Evolutionary conservation across 108 stramenopile species (phyloP), one percentile per base, ranked within the genome.

Genomic region (Nitzschia palea): DNA sequence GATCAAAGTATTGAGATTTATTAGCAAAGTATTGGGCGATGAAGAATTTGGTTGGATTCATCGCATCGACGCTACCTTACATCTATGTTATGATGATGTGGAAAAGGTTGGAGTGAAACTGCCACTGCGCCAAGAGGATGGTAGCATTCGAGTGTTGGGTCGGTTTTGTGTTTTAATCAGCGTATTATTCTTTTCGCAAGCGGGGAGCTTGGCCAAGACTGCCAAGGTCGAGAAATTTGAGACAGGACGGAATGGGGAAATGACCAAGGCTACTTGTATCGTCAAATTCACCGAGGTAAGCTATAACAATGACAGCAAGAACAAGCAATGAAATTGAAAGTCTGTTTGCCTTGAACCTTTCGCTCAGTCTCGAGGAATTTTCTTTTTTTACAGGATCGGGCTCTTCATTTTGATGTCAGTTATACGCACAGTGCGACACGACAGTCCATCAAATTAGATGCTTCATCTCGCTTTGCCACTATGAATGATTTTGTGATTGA

Each of bases 131-230:
- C 48, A 55, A 35, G 79, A 78, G 25, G 71, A 84, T 47, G 85
- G 88, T n/a, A 80, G 82, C 43, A 86, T 89, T 60, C 83, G 88
- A 15, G 75, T 80, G 32, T 55, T 86, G 31, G 85, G 77, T 0
- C 71, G 88, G 62, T 88, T 71, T 53, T 86, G 83, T 55, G 70
- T 76, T 4, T 62, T 84, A 6, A 68, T 85, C 54, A 72, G 74
- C 2, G 44, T 74, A 8, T 70, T 89, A 29, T 67, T 89, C 27
- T 84, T 84, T 48, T 48, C 60, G n/a, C 45, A 53, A 23, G 52
- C 67, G 17, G 79, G 78, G n/a, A 65, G 65, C 43, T 58, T 42
- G 23, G 73, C 79, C 33, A 44, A 57, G 9, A 66, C 79, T 8
- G 79, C 71, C 25, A 52, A 54, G 64, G 79, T 75, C 25, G 67